phyloP scores from a whole-genome alignment of 2,329 filamentous ascomycete genomes.

The Metarhizium robertsii region DNA sequence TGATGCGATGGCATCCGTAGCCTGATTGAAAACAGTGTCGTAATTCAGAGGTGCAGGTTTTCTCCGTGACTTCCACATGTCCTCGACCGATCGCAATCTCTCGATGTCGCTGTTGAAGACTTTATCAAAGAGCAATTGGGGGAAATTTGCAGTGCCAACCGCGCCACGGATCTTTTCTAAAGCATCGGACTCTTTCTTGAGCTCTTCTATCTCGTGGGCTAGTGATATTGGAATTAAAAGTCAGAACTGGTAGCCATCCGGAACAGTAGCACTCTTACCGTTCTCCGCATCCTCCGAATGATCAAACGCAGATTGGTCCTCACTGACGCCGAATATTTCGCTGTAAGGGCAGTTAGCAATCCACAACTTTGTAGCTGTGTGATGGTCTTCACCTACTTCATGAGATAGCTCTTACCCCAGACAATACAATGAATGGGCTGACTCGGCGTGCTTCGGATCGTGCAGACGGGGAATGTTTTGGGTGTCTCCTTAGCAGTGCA shows the following conservation, averaged over 20 bases:
- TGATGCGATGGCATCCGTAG: conserved; percentile 35
- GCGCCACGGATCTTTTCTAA: conserved; percentile 74
- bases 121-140: conserved; percentile 79
- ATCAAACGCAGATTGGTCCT: conserved; percentile 77
- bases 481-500: conserved; percentile 83
- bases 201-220: conserved; percentile 74
- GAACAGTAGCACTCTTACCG: conserved; percentile 29
- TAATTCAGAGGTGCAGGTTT: conserved; percentile 68
- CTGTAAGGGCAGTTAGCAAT: conserved; percentile 5
- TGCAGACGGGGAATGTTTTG: conserved; percentile 92
- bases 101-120: conserved; percentile 82
- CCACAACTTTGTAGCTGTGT: not conserved
- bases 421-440: conserved; percentile 98
- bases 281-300: conserved; percentile 75
- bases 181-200: conserved; percentile 74
- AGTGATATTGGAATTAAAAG: not conserved
- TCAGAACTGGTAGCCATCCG: not conserved
- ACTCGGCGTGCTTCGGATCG: conserved; percentile 89
- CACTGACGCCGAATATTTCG: conserved; percentile 86
- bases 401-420: conserved; percentile 93
- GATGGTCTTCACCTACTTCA: conserved; percentile 43
- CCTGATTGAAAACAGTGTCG: conserved; percentile 45
- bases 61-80: conserved; percentile 87
- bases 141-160: conserved; percentile 70
- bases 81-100: conserved; percentile 75